Evolutionary conservation across 768 basidiomycete genomes (phyloP), one percentile per base, ranked within the genome.

Genomic region (Trametes sanguinea): DNA sequence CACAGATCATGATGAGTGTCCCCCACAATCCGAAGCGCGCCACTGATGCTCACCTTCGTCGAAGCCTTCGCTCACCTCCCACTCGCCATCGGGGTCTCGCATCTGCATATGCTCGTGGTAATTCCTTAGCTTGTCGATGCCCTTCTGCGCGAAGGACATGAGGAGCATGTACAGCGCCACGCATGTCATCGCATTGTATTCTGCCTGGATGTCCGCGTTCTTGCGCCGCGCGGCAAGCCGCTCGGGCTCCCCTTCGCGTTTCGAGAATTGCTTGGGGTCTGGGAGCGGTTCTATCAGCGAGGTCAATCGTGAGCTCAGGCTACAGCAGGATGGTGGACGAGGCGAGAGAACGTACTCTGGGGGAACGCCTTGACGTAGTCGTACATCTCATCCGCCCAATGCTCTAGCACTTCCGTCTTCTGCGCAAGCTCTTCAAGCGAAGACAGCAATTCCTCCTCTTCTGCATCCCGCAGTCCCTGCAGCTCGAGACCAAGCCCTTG

Each of bases 301-400:
- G 11, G 11, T 6, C 57, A 27, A 52, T 53, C 13, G n/a, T 17
- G 55, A 45, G 54, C 70, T 56, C 69, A 30, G 51, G 58, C 4
- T 16, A 22, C 22, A 22, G 22, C 22, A 22, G 22, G 22, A 1
- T 1, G 22, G 22, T 22, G 22, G 22, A 22, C 22, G 22, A 22
- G 22, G 22, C 22, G 22, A 48, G 2, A 44, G 61, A 30, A 81
- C 90, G 43, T 67, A 93, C 90, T 92, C 74, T 92, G 87, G 22
- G 92, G 90, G 39, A 91, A 79, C 14, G 86, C 89, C 73, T 93
- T 93, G 30, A 94, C 90, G 69, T 86, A 87, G 68, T 92, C 91
- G 68, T 92, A 91, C 84, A 97, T 89, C 80, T 94, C 90, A 66
- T 98, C 96, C 22, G 92, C 97, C 86, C 95, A 96, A 63, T 91